These are phyloP conservation scores for Apiotrichum siamense DNA, from an alignment of 1,284 basidiomycete genomes.

Conservation along the genomic window DNA sequence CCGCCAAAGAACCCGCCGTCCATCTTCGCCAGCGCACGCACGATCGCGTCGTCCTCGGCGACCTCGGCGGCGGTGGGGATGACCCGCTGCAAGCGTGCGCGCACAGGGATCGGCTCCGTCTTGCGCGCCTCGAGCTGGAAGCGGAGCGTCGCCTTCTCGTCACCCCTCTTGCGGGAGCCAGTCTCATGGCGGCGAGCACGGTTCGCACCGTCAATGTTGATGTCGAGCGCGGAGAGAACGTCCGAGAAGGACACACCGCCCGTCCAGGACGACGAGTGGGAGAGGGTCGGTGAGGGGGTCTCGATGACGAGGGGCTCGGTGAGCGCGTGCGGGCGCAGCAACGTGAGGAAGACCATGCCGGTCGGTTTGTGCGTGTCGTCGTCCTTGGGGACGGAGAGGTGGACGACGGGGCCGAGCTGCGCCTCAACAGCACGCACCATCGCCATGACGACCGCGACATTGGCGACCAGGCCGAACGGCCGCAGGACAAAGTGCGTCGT, in stretches of 20 bases:
- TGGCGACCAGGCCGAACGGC: constrained; percentile 15
- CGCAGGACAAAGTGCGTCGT: constrained; percentile 19
- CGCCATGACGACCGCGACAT: constrained; percentile 24
- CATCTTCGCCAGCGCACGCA: constrained; percentile 21
- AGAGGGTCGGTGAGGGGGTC: constrained; percentile 21
- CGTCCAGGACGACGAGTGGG: not conserved
- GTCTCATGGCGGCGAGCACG: too few relatives aligned
- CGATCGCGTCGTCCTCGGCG: constrained; percentile 23
- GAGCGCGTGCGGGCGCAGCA: constrained; percentile 26
- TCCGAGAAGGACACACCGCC: constrained; percentile 7
- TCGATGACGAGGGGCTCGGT: constrained; percentile 23
- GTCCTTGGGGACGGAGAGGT: constrained; percentile 22
- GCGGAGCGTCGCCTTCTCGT: constrained; percentile 3
- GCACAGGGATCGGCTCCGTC: not conserved
- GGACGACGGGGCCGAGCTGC: constrained; percentile 24
- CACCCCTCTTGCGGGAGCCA: too few relatives aligned
- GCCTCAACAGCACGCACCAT: constrained; percentile 29
- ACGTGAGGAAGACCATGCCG: constrained; percentile 18
- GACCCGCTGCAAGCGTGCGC: not conserved
- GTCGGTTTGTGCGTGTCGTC: constrained; percentile 17
- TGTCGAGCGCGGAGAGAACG: constrained; percentile 1
- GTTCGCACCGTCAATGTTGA: not conserved
- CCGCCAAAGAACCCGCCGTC: constrained; percentile 32
- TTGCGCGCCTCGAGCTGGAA: constrained; percentile 17
- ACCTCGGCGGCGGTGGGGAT: not conserved